A percentile compares a stretch with the other conserved stretches of the same genome.
Conservation (phyloP, 495 filamentous ascomycete species). For the Podospora australis region DNA sequence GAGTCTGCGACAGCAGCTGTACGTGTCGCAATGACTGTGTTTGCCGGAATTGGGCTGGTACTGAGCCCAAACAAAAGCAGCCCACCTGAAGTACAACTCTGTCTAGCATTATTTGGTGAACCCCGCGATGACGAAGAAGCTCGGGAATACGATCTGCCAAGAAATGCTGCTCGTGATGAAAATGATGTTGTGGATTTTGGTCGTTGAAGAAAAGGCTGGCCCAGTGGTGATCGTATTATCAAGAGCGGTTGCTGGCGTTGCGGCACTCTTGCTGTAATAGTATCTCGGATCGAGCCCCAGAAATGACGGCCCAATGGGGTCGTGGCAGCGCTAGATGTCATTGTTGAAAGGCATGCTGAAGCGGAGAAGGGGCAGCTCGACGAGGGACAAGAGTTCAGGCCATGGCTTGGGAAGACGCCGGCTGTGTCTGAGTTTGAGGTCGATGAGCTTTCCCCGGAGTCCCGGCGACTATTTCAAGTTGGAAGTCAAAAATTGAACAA, state of each 20-base stretch:
- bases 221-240: constrained; percentile 10
- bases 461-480: not conserved
- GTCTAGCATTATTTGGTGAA: constrained; percentile 27
- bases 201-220: too few relatives aligned
- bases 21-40: constrained; percentile 35
- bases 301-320: constrained; percentile 40
- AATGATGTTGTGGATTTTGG: too few relatives aligned
- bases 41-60: constrained; percentile 34
- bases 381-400: constrained; percentile 12
- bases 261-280: constrained; percentile 29
- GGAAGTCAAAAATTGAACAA: not conserved
- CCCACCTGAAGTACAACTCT: constrained; percentile 39
- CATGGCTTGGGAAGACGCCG: constrained; percentile 16
- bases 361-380: constrained; percentile 6
- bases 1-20: constrained; percentile 36
- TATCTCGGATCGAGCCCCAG: constrained; percentile 39
- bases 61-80: constrained; percentile 33
- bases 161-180: too few relatives aligned
- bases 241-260: constrained; percentile 21
- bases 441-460: not conserved
- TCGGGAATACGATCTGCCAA: constrained; percentile 10
- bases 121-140: constrained; percentile 14
- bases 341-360: constrained; percentile 36
- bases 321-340: constrained; percentile 40
- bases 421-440: not conserved